These are phyloP conservation scores for Skeletonema potamos DNA, from an alignment of 108 stramenopile species.

Conservation along the genomic window DNA sequence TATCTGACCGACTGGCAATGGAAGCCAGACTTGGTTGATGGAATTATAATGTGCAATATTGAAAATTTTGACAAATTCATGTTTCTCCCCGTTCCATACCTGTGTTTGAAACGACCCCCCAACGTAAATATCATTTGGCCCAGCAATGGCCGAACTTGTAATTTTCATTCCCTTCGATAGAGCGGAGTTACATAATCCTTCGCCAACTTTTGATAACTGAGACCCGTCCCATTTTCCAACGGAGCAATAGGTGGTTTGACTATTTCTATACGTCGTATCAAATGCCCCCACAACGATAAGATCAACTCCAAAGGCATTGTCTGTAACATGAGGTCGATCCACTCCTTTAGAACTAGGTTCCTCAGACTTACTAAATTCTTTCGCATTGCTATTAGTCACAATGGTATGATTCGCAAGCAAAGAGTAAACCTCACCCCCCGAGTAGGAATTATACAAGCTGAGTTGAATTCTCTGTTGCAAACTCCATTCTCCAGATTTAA, in stretches of 20 bases:
- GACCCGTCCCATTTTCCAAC: constrained; percentile 90
- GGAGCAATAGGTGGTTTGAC: constrained; percentile 93
- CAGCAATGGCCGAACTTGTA: constrained; percentile 79
- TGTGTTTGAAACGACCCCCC: constrained; percentile 93
- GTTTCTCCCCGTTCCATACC: constrained; percentile 92
- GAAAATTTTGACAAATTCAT: constrained; percentile 92
- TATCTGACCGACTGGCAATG: constrained; percentile 87
- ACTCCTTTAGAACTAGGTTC: constrained; percentile 14
- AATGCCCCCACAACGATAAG: constrained; percentile 93
- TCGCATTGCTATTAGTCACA: constrained; percentile 37
- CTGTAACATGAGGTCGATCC: constrained; percentile 38
- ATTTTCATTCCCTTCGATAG: constrained; percentile 89
- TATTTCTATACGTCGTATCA: constrained; percentile 89
- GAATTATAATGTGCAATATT: constrained; percentile 93
- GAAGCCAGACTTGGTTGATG: constrained; percentile 83
- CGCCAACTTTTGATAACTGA: constrained; percentile 84
- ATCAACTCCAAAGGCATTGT: constrained; percentile 51
- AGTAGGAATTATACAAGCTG: constrained; percentile 84
- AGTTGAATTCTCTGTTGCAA: constrained; percentile 77
- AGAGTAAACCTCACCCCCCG: constrained; percentile 85
- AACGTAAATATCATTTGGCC: constrained; percentile 82
- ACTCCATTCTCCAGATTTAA: constrained; percentile 73
- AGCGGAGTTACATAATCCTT: constrained; percentile 92
- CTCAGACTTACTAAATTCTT: constrained; percentile 29
- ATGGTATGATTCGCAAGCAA: constrained; percentile 80